Evolutionary conservation across 177 flowering plant species (phyloP), one percentile per base, ranked within the genome.

Genomic region (Vitis hybrid): DNA sequence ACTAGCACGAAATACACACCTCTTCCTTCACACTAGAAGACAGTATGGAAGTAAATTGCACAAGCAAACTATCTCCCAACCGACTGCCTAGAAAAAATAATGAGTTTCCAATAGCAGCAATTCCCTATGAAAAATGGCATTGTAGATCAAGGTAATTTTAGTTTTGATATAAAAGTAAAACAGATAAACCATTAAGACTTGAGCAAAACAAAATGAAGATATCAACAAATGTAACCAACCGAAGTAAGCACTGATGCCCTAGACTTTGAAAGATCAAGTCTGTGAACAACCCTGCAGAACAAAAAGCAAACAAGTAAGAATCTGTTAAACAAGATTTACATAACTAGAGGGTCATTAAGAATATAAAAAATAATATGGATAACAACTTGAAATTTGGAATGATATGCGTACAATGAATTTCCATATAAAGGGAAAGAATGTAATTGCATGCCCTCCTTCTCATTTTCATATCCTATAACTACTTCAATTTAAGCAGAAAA

Each of bases 61-160:
- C 99, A 70, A 96, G 93, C 76, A 92, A 73, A 80, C 99, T 91
- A 70, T 96, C 99, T 51, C 99, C 99, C 80, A 94, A 74, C 61
- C 98, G 94, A 80, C 99, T 96, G 21, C 89, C 99, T 74, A 96
- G 76, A 78, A 96, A 96, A 77, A 96, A 91, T 57, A 96, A 81
- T 4, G 97, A 89, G 79, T 73, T 86, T 67, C 98, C 98, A 70
- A 96, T 60, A 66, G 91, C 86, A 60, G 97, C 79, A 59, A 96
- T 88, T 49, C 82, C 97, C 99, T 95, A 70, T 39, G 8, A 39
- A 39, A 39, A 39, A 39, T 39, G 45, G 45, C 45, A 39, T 39
- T 7, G 8, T 39, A 39, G 8, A 39, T 39, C 6, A 39, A 39
- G 1, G 45, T 39, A 39, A 39, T 39, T 39, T 39, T 39, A 39